These are phyloP conservation scores for Chamaenerion angustifolium DNA, from an alignment of 345 rosid species.

Conservation along the genomic window DNA sequence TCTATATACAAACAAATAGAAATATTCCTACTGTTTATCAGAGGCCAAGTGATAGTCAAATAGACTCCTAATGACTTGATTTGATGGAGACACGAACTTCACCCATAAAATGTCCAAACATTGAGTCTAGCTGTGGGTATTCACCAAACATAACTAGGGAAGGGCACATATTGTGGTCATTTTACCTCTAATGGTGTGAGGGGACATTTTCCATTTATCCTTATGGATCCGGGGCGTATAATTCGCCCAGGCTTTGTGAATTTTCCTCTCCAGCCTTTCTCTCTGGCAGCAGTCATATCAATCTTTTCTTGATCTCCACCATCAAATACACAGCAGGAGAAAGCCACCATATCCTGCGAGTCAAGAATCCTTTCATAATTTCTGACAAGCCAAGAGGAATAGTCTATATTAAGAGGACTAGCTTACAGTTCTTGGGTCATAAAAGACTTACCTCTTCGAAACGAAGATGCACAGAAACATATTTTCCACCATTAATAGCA, in stretches of 20 bases:
- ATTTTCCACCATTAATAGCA: conserved; percentile 60
- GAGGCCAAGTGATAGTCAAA: too few relatives aligned
- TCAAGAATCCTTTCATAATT: background rate
- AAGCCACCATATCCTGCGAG: conserved; percentile 98
- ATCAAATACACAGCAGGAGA: conserved; percentile 96
- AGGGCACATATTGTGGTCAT: background rate
- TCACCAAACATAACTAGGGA: conserved; percentile 1
- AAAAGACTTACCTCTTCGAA: conserved; percentile 81
- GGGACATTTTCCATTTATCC: conserved; percentile 95
- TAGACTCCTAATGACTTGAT: too few relatives aligned
- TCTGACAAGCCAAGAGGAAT: background rate
- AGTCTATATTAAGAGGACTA: background rate
- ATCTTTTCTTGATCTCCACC: conserved; percentile 77
- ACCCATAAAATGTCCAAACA: too few relatives aligned
- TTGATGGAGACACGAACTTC: too few relatives aligned
- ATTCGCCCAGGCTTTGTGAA: conserved; percentile 96
- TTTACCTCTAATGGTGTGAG: conserved; percentile 93
- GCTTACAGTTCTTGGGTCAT: background rate
- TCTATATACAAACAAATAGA: too few relatives aligned
- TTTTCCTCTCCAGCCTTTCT: conserved; percentile 96
- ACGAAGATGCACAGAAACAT: conserved; percentile 93
- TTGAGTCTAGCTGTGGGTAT: too few relatives aligned
- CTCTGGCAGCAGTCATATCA: conserved; percentile 92
- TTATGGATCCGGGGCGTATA: conserved; percentile 90
- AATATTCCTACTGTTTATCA: too few relatives aligned